Conservation (phyloP, 208 protist genomes). For the Angomonas ambiguus region DNA sequence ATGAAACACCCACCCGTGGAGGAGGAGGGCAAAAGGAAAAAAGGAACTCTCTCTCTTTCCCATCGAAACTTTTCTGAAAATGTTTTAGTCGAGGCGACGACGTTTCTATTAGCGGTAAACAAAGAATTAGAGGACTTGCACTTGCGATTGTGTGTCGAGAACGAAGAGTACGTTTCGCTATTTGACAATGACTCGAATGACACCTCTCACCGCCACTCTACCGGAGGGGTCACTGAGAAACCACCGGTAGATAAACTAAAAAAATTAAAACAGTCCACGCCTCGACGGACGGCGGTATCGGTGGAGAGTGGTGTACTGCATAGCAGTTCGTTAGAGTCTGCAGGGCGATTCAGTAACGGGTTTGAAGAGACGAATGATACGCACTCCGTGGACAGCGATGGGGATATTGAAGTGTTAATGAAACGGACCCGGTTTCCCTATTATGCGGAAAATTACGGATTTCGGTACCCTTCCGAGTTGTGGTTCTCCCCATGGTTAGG, state of each 20-base stretch:
- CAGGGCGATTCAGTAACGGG: no score
- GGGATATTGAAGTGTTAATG: not conserved
- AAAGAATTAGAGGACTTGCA: constrained; percentile 1
- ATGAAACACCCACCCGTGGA: not conserved
- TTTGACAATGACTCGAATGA: not conserved
- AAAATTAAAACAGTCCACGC: no score
- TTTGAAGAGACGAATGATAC: no score
- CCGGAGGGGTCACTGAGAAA: not conserved
- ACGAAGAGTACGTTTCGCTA: constrained; percentile 1
- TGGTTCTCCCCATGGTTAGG: not conserved
- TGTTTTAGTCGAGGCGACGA: not conserved
- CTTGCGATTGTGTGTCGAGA: not conserved
- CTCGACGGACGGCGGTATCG: no score
- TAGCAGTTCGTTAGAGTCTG: no score
- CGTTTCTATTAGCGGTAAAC: not conserved
- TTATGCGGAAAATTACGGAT: not conserved
- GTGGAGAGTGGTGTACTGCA: no score
- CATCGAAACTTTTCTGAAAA: not conserved
- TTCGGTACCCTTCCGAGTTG: not conserved
- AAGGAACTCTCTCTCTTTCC: not conserved
- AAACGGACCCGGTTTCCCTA: not conserved
- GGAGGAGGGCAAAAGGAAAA: not conserved
- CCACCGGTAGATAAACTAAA: not conserved
- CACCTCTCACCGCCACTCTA: not conserved
- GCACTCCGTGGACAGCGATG: not conserved